These are phyloP conservation scores for Aspergillus sp. DNA, from an alignment of 2,329 filamentous ascomycete genomes.

Conservation along the genomic window DNA sequence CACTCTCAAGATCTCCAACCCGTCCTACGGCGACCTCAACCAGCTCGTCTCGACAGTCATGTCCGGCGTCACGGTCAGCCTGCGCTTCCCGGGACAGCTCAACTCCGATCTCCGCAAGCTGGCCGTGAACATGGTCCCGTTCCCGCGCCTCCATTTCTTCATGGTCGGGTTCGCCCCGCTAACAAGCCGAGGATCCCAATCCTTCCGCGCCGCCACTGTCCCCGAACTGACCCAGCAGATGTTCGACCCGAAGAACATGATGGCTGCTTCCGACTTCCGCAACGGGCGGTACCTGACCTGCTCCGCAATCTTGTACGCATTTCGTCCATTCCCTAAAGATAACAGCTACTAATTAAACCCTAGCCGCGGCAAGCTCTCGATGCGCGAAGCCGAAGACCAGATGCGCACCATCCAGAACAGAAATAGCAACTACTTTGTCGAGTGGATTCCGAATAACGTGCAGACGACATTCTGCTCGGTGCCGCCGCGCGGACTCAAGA, in stretches of 20 bases:
- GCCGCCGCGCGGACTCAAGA: slow-evolving; percentile 93
- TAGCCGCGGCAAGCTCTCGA: slow-evolving; percentile 95
- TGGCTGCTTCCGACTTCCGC: slow-evolving; percentile 99
- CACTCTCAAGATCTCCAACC: slow-evolving; percentile 96
- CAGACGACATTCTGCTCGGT: slow-evolving; percentile 99
- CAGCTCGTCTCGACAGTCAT: slow-evolving; percentile 99
- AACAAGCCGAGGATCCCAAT: slow-evolving; percentile 82
- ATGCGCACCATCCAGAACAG: slow-evolving; percentile 99
- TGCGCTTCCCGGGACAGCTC: slow-evolving; percentile 98
- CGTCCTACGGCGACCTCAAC: slow-evolving; percentile 98
- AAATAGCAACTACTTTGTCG: slow-evolving; percentile 98
- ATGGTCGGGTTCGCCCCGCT: slow-evolving; percentile 99
- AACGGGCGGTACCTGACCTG: slow-evolving; percentile 99
- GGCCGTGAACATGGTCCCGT: slow-evolving; percentile 99
- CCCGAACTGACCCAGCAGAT: slow-evolving; percentile 99
- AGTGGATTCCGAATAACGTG: slow-evolving; percentile 99
- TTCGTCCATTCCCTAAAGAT: slow-evolving; percentile 6
- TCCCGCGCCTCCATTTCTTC: slow-evolving; percentile 99
- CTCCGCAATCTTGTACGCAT: slow-evolving; percentile 89
- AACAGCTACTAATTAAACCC: neutral
- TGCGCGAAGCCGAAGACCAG: slow-evolving; percentile 99
- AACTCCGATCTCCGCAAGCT: slow-evolving; percentile 99
- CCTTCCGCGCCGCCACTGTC: slow-evolving; percentile 95
- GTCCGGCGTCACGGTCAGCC: slow-evolving; percentile 96
- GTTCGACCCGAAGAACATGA: slow-evolving; percentile 99